Evolutionary conservation across 2,329 filamentous ascomycete genomes (phyloP).

Genomic region (Hymenoscyphus scutula): DNA sequence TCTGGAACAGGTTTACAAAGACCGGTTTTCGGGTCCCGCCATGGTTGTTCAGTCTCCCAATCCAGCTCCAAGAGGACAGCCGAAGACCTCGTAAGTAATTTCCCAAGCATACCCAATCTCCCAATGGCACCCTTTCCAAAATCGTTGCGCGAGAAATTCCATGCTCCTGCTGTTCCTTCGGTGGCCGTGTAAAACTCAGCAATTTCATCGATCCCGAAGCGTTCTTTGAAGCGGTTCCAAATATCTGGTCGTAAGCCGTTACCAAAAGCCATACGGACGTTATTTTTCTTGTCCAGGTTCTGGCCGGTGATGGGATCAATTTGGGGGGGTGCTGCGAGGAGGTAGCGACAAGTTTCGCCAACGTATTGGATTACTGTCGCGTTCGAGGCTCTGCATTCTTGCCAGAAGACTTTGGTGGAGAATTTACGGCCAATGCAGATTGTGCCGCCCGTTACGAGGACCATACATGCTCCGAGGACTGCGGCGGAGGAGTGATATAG

Average conservation of each 20-base stretch:
- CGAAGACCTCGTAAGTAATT: conserved; percentile 49
- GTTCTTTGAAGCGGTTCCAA: conserved; percentile 79
- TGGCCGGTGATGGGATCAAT: conserved; percentile 62
- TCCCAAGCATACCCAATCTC: conserved; percentile 62
- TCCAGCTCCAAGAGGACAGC: conserved; percentile 68
- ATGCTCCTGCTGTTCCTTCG: conserved; percentile 66
- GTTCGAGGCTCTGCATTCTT: conserved; percentile 65
- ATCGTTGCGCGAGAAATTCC: conserved; percentile 72
- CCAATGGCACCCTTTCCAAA: conserved; percentile 77
- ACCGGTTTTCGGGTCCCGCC: conserved; percentile 65
- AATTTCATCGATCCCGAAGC: conserved; percentile 72
- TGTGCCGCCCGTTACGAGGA: conserved; percentile 60
- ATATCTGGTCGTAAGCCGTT: conserved; percentile 85
- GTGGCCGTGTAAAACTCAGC: conserved; percentile 81
- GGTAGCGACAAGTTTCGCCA: conserved; percentile 81
- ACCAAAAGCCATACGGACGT: conserved; percentile 72
- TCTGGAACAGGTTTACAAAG: conserved; percentile 59
- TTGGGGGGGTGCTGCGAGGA: conserved; percentile 64
- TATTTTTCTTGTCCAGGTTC: conserved; percentile 69
- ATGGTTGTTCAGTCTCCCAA: conserved; percentile 64
- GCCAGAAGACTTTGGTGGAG: conserved; percentile 74
- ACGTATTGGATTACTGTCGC: conserved; percentile 84
- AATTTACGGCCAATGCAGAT: conserved; percentile 75
- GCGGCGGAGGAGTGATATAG: conserved; percentile 81
- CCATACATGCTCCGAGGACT: conserved; percentile 64